Evolutionary conservation across 106 monocot genomes (phyloP), one percentile per base, ranked within the genome.

Genomic region (Dactylorhiza incarnata): DNA sequence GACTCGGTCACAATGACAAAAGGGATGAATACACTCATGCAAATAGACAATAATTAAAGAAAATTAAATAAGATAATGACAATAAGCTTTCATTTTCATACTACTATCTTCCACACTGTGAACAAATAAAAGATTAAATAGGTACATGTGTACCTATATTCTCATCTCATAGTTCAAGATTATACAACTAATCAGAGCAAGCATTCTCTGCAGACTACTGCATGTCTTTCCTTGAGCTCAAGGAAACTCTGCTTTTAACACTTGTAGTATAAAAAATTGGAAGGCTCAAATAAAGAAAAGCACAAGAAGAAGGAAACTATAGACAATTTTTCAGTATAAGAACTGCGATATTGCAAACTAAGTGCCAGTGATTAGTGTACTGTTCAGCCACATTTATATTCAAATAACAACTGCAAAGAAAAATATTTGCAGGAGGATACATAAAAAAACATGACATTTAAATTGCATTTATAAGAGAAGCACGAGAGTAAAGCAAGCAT

Each of bases 101-200:
- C 29, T 65, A 65, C 12, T 11, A 9, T 24, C 24, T 9, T 29
- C 29, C 29, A 65, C 65, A 8, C 24, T 65, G 65, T 65, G 3
- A 65, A 12, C 13, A 65, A 29, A 65, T 29, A 37, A 29, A 65
- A 65, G 26, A 29, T 13, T 29, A 13, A 65, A 65, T 65, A 37
- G 13, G 26, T 65, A 65, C 20, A 5, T 11, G 12, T 65, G 11
- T 65, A 65, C 13, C 26, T 12, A 29, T 26, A 65, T 37, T 65
- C 29, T 65, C 26, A 65, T 37, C 65, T 29, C 24, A 59, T 7
- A 20, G 14, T 5, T 59, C 20, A 59, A 20, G 19, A 59, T 6
- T 9, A 6, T 59, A 65, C 65, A 65, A 65, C 45, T 19, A 69
- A 69, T 69, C 69, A 69, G 6, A 66, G 66, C 9, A 69, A 69